Evolutionary conservation across 2,329 filamentous ascomycete species (phyloP), one percentile per base, ranked within the genome.

Genomic region (Helotiales sp.): DNA sequence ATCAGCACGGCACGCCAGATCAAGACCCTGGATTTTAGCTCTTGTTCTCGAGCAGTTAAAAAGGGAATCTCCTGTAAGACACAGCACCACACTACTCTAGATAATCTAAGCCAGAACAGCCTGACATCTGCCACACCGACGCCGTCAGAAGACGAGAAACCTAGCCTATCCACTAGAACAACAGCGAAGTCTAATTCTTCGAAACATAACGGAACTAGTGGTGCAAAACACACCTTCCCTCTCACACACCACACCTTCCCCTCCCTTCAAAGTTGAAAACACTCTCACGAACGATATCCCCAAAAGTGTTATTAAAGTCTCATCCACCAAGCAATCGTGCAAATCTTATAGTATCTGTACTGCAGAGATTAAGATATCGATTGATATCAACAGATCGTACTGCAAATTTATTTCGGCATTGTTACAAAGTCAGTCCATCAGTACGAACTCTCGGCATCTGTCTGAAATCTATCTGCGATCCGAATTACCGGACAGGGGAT

Each of bases 71-170:
- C n/a, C n/a, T n/a, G n/a, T n/a, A 57, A 40, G 32, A 57, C 30
- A 57, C 10, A 32, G 26, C n/a, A 43, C 4, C 20, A n/a, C 45
- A 47, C 20, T 22, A 24, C n/a, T n/a, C n/a, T n/a, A n/a, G n/a
- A n/a, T n/a, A n/a, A n/a, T n/a, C n/a, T n/a, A n/a, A n/a, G n/a
- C n/a, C n/a, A n/a, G n/a, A n/a, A n/a, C n/a, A n/a, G n/a, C 24
- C 11, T 57, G 54, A 26, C 54, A 57, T 37, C 54, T 57, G 54
- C 32, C 54, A 57, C 54, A 34, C 54, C 32, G 30, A 32, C 54
- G 54, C 54, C 54, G 49, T 57, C 54, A 57, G 54, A 24, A 6
- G 17, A 2, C 37, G 6, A 40, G 13, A 40, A 40, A 54, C 28
- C 7, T 54, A 55, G 52, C 52, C 30, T 15, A 1, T n/a, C 22